phyloP scores from a whole-genome alignment of 352 stramenopile genomes.

The Pythium volutum region DNA sequence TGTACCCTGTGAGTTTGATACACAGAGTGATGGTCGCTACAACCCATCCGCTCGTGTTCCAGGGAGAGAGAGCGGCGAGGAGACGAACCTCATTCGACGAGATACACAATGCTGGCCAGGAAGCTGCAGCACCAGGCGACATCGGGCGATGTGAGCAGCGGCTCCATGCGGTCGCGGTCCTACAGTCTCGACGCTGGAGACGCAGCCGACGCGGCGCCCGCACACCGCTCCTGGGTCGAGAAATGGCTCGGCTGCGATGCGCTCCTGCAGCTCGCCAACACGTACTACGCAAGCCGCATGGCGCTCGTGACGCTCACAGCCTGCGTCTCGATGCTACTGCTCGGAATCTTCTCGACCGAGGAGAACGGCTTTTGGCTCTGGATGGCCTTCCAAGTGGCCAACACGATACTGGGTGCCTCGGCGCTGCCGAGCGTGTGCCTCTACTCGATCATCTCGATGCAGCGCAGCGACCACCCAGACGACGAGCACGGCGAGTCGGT shows the following conservation, averaged over 20 bases:
- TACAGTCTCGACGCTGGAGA: background rate
- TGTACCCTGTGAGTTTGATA: background rate
- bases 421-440: slow-evolving; percentile 45
- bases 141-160: background rate
- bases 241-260: slow-evolving; percentile 37
- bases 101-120: slow-evolving; percentile 9
- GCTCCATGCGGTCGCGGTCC: slow-evolving; percentile 10
- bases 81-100: too few species aligned
- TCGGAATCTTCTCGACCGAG: slow-evolving; percentile 32
- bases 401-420: slow-evolving; percentile 52
- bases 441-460: slow-evolving; percentile 26
- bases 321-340: slow-evolving; percentile 37
- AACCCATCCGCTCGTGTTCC: too few species aligned
- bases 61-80: too few species aligned
- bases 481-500: background rate
- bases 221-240: background rate
- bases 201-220: background rate
- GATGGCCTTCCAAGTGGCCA: slow-evolving; percentile 48
- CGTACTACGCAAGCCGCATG: slow-evolving; percentile 66
- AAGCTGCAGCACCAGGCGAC: slow-evolving; percentile 23
- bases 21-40: slow-evolving; percentile 1
- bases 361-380: slow-evolving; percentile 44
- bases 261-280: slow-evolving; percentile 59
- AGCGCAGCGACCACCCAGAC: background rate
- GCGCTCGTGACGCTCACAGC: slow-evolving; percentile 46